phyloP scores from a whole-genome alignment of 257 asterid genomes.

The Solanum chiquidenum region DNA sequence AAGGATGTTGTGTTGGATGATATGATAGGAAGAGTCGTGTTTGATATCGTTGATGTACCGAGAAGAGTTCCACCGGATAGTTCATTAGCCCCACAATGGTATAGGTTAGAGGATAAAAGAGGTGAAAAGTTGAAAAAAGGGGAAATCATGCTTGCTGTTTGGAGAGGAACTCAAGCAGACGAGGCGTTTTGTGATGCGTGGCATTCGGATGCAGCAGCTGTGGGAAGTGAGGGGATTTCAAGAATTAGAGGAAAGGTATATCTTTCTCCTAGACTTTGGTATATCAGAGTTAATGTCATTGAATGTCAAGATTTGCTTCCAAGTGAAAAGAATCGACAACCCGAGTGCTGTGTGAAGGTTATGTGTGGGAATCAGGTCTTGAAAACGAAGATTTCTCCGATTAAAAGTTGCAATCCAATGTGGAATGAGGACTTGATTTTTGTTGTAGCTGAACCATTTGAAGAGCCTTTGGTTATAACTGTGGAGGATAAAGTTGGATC shows the following conservation, averaged over 20 bases:
- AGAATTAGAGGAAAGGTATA: constrained; percentile 73
- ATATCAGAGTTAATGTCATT: constrained; percentile 62
- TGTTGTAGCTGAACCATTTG: constrained; percentile 70
- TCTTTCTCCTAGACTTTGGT: constrained; percentile 79
- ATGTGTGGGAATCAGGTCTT: constrained; percentile 37
- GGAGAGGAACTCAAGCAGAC: constrained; percentile 89
- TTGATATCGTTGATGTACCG: constrained; percentile 52
- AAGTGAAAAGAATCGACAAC: constrained; percentile 37
- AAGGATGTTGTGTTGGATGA: constrained; percentile 62
- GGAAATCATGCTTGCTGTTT: constrained; percentile 74
- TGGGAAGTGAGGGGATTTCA: constrained; percentile 42
- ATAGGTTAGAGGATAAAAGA: constrained; percentile 43
- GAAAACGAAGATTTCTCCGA: constrained; percentile 29
- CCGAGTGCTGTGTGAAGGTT: constrained; percentile 50
- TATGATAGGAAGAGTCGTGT: constrained; percentile 36
- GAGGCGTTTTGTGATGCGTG: constrained; percentile 81
- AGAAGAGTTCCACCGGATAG: constrained; percentile 72
- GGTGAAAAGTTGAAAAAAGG: constrained; percentile 54
- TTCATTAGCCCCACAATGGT: constrained; percentile 83
- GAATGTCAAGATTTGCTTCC: constrained; percentile 65
- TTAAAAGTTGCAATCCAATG: constrained; percentile 36
- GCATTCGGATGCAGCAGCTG: constrained; percentile 82
- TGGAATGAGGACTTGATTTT: constrained; percentile 82
- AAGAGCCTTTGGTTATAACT: constrained; percentile 47
- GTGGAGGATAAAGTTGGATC: constrained; percentile 48